These are phyloP conservation scores for Sporothrix globosa DNA, from an alignment of 2,329 filamentous ascomycete species.

Conservation along the genomic window DNA sequence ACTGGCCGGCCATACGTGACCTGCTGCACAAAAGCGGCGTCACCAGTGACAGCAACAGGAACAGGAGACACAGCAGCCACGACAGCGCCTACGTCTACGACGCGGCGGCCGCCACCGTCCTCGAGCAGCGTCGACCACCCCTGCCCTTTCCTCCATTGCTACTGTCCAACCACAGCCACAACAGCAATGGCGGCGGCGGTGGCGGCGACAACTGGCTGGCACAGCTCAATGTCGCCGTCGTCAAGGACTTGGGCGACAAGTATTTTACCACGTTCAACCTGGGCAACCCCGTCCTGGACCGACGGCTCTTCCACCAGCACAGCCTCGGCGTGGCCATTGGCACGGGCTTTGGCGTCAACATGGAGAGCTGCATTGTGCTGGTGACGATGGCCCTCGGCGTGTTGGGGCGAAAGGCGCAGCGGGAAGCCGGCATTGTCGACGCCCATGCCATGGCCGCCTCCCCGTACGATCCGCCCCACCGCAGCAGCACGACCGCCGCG, in stretches of 20 bases:
- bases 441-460: slow-evolving; percentile 36
- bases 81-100: slow-evolving; percentile 19
- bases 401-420: slow-evolving; percentile 52
- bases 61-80: neutral
- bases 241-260: slow-evolving; percentile 56
- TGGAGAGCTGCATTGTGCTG: slow-evolving; percentile 56
- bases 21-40: slow-evolving; percentile 27
- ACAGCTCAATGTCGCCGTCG: slow-evolving; percentile 50
- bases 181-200: neutral
- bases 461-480: neutral
- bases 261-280: slow-evolving; percentile 60
- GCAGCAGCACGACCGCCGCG: neutral
- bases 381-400: slow-evolving; percentile 57
- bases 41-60: neutral
- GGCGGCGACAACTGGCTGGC: slow-evolving; percentile 50
- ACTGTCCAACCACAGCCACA: neutral
- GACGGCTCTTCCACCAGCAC: slow-evolving; percentile 54
- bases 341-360: slow-evolving; percentile 54
- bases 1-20: slow-evolving; percentile 35
- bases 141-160: neutral
- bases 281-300: slow-evolving; percentile 56
- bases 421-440: slow-evolving; percentile 53
- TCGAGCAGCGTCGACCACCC: slow-evolving; percentile 6
- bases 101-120: slow-evolving; percentile 35
- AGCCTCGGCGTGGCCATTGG: slow-evolving; percentile 54